A percentile compares a stretch with the other conserved stretches of the same genome.
Evolutionary conservation across 176 grass and related monocot species (phyloP).

Genomic region (Saccharum spontaneum): DNA sequence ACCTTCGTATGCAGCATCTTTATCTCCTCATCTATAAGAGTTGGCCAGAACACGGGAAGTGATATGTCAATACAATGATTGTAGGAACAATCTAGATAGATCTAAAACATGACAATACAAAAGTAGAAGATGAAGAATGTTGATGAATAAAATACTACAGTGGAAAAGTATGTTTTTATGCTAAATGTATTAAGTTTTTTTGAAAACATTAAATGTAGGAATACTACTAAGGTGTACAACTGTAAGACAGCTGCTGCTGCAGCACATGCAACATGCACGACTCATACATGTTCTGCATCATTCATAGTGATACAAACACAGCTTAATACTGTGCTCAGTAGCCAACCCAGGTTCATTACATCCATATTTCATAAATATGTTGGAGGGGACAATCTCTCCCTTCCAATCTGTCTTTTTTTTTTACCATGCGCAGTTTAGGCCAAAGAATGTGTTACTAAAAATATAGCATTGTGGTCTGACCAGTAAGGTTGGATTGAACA

Average conservation of each 20-base stretch:
- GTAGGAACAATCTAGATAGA: not conserved
- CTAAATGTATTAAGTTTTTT: not conserved
- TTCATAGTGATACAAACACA: not conserved
- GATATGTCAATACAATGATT: slow-evolving; percentile 11
- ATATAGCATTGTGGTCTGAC: not conserved
- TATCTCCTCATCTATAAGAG: slow-evolving; percentile 69
- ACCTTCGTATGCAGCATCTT: slow-evolving; percentile 84
- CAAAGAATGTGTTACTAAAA: not conserved
- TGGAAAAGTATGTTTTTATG: not conserved
- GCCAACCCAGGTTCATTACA: not conserved
- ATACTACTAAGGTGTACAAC: not conserved
- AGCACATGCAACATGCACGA: not conserved
- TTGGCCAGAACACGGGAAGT: slow-evolving; percentile 2
- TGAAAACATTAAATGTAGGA: too few species aligned
- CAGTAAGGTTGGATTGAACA: not conserved
- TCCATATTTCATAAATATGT: not conserved
- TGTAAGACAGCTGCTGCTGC: slow-evolving; percentile 1
- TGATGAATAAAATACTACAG: not conserved
- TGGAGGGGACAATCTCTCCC: not conserved
- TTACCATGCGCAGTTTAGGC: not conserved
- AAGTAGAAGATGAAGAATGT: not conserved
- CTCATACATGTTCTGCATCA: not conserved
- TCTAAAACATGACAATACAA: not conserved
- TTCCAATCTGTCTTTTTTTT: not conserved
- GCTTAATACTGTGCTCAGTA: not conserved